phyloP scores from a whole-genome alignment of 2,329 filamentous ascomycete genomes.

The Exophiala lecanii-corni region DNA sequence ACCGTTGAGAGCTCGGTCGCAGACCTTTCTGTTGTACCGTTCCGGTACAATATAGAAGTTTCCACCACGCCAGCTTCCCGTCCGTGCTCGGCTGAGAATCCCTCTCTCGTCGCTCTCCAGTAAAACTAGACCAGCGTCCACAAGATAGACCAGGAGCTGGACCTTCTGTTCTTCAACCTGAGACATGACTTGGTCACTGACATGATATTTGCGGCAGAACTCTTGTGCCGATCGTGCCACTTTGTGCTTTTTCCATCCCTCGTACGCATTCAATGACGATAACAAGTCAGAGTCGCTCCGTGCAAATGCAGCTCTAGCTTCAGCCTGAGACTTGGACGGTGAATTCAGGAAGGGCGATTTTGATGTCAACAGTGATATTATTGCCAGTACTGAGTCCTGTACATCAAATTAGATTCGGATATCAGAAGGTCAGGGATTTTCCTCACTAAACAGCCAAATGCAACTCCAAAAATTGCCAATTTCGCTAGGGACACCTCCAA shows the following conservation, averaged over 20 bases:
- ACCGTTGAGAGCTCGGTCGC: slow-evolving; percentile 72
- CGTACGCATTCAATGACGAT: slow-evolving; percentile 90
- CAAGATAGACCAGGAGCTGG: slow-evolving; percentile 78
- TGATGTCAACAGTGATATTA: slow-evolving; percentile 87
- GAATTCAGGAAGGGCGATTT: slow-evolving; percentile 91
- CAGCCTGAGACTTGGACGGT: slow-evolving; percentile 71
- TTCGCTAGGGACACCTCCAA: slow-evolving; percentile 94
- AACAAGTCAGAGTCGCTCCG: slow-evolving; percentile 86
- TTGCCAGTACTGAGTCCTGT: slow-evolving; percentile 76
- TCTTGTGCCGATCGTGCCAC: slow-evolving; percentile 67
- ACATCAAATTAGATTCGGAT: not conserved
- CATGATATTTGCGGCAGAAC: slow-evolving; percentile 92
- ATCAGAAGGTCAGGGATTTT: not conserved
- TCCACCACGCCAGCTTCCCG: slow-evolving; percentile 34
- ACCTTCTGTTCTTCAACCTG: slow-evolving; percentile 96
- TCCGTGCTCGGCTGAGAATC: slow-evolving; percentile 12
- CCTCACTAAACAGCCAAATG: slow-evolving; percentile 71
- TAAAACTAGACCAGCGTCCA: slow-evolving; percentile 77
- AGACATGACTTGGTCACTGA: slow-evolving; percentile 78
- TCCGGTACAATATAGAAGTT: slow-evolving; percentile 81
- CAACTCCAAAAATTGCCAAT: slow-evolving; percentile 76
- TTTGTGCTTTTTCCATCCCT: slow-evolving; percentile 80
- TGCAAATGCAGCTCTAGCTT: slow-evolving; percentile 71
- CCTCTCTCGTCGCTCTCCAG: slow-evolving; percentile 40
- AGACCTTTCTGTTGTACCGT: slow-evolving; percentile 67